Conservation (phyloP, 768 basidiomycete species). For the Amanita inopinata region DNA sequence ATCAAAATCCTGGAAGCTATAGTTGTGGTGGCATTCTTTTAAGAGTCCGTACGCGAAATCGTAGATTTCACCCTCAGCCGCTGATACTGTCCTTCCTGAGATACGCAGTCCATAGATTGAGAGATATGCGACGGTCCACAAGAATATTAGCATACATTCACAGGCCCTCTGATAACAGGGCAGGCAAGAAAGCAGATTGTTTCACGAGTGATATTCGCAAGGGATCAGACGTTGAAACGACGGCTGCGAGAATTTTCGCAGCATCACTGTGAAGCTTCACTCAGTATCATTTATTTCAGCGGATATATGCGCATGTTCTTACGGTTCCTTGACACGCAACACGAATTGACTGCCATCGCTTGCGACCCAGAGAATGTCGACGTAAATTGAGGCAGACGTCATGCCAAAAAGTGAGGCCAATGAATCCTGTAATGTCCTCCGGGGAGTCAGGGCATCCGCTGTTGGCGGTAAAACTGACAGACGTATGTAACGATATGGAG, state of each 20-base stretch:
- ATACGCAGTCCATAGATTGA: too few species aligned
- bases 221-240: slow-evolving; percentile 20
- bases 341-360: slow-evolving; percentile 30
- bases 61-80: not conserved
- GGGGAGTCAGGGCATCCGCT: slow-evolving; percentile 33
- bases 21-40: too few species aligned
- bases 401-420: slow-evolving; percentile 46
- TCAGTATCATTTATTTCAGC: not conserved
- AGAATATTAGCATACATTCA: not conserved
- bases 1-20: too few species aligned
- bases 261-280: slow-evolving; percentile 25
- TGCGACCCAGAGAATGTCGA: slow-evolving; percentile 51
- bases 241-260: slow-evolving; percentile 24
- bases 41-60: not conserved
- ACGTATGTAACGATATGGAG: slow-evolving; percentile 36
- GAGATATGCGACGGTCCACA: not conserved
- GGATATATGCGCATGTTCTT: slow-evolving; percentile 12
- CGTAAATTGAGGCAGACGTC: slow-evolving; percentile 37
- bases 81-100: too few species aligned
- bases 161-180: slow-evolving; percentile 21
- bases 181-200: slow-evolving; percentile 33
- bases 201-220: slow-evolving; percentile 26
- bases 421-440: slow-evolving; percentile 47
- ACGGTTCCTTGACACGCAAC: slow-evolving; percentile 33
- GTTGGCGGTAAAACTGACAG: slow-evolving; percentile 30